Conservation (phyloP, 2,329 filamentous ascomycete genomes). For the Grosmannia penicillata region DNA sequence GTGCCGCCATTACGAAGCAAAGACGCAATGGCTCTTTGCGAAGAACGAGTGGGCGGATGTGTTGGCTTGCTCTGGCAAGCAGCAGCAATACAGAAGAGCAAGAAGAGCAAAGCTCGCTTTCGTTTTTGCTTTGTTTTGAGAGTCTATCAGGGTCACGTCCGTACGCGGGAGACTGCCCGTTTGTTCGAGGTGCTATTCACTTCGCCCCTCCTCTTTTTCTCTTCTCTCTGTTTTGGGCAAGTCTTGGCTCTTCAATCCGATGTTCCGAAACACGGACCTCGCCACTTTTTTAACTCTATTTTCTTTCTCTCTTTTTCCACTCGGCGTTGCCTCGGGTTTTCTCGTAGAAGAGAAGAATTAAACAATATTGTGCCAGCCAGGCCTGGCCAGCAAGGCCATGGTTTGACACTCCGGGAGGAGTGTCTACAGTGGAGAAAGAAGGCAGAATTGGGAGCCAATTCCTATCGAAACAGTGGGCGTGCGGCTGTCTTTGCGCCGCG, state of each 20-base stretch:
- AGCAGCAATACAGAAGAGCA: too few species aligned
- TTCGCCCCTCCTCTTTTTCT: not conserved
- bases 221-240: too few species aligned
- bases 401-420: slow-evolving; percentile 1
- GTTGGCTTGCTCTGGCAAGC: too few species aligned
- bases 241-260: too few species aligned
- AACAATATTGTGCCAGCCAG: slow-evolving; percentile 6
- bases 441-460: not conserved
- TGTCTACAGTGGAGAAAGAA: not conserved
- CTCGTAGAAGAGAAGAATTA: not conserved
- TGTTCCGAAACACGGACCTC: too few species aligned
- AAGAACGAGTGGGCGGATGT: too few species aligned
- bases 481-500: not conserved
- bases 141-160: not conserved
- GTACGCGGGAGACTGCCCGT: too few species aligned
- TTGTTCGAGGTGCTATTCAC: not conserved
- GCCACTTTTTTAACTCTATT: not conserved
- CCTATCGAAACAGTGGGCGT: not conserved
- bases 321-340: not conserved
- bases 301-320: not conserved
- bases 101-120: too few species aligned
- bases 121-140: not conserved
- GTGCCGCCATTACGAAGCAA: slow-evolving; percentile 2
- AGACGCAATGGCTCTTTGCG: not conserved
- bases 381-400: slow-evolving; percentile 7